Conservation (phyloP, 345 rosid genomes). For the Lenwebbia sp. region DNA sequence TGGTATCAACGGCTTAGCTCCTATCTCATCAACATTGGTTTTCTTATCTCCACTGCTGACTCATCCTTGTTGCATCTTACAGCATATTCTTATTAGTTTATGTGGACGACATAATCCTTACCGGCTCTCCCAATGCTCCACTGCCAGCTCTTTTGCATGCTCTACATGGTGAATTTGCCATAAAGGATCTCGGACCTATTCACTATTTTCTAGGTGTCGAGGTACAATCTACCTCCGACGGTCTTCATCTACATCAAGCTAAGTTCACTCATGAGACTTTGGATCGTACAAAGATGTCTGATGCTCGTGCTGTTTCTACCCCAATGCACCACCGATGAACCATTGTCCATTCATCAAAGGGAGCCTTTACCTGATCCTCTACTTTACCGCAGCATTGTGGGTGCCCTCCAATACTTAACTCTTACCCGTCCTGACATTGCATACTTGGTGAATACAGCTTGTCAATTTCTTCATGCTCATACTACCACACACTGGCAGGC, state of each 20-base stretch:
- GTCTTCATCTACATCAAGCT: background rate
- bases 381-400: background rate
- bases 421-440: background rate
- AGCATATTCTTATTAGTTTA: background rate
- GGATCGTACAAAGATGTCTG: no score
- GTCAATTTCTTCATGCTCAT: background rate
- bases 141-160: background rate
- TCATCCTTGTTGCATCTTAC: background rate
- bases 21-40: background rate
- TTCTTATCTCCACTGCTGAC: background rate
- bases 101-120: background rate
- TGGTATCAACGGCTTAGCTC: background rate
- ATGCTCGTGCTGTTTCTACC: background rate
- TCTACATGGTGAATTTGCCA: background rate
- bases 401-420: background rate
- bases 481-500: background rate
- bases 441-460: background rate
- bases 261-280: background rate
- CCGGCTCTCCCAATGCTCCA: background rate
- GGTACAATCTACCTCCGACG: no score
- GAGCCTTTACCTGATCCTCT: background rate
- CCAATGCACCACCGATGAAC: background rate
- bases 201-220: background rate
- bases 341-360: background rate
- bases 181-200: background rate